These are phyloP conservation scores for Rhododendron ovatum DNA, from an alignment of 148 eudicot species.

Conservation along the genomic window DNA sequence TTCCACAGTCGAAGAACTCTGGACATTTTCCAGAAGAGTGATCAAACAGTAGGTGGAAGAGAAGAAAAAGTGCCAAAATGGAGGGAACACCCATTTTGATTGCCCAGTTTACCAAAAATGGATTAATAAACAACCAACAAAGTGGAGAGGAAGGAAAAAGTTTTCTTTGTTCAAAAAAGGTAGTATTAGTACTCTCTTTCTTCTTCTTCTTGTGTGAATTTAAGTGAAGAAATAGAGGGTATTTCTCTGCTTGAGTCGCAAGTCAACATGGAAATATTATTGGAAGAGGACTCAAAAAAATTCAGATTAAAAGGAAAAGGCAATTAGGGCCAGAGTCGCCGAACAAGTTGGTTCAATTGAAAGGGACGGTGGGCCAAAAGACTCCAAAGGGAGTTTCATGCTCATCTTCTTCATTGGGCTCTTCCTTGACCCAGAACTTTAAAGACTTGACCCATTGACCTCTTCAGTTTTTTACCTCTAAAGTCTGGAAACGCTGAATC, in stretches of 20 bases:
- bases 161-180: neutral
- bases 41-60: neutral
- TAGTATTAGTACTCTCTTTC: too few species aligned
- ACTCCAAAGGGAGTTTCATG: neutral
- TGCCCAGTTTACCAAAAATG: neutral
- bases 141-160: neutral
- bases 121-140: neutral
- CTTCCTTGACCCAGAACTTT: too few species aligned
- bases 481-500: too few species aligned
- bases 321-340: too few species aligned
- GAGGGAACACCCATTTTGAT: neutral
- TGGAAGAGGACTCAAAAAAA: neutral
- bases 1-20: constrained; percentile 25
- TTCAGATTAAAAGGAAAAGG: neutral
- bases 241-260: neutral
- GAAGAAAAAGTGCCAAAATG: neutral
- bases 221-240: neutral
- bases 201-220: too few species aligned
- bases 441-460: too few species aligned
- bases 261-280: neutral
- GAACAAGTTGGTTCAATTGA: too few species aligned
- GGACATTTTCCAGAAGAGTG: constrained; percentile 25
- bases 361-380: neutral
- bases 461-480: too few species aligned
- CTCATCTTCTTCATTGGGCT: neutral